Base-by-base conservation (phyloP, 495 filamentous ascomycete genomes). In the Chlorociboria aeruginascens region DNA sequence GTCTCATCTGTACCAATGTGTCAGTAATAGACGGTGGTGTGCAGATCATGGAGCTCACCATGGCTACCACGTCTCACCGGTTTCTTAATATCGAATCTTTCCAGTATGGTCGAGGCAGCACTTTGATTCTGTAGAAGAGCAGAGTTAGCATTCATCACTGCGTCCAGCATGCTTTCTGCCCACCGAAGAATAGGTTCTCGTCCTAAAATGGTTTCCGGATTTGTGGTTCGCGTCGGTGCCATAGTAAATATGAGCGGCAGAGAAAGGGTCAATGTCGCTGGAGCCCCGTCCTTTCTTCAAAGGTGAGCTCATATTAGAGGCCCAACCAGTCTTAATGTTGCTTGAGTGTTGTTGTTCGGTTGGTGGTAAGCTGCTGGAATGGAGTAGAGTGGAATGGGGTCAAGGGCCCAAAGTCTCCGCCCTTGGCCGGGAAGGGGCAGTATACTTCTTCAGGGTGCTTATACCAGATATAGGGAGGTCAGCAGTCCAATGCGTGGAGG, bases 231-330 rank as follows among this genome's bases (percentile, higher is more conserved):
- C 58, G 31, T 65, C 58, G 32, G 35, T 32, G 11, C 68, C 69
- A 57, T 73, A 73, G 53, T 73, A 73, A 41, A 70, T 58, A 39
- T 67, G 59, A 8, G 70, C 56, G 1, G 68, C 56, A 11, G 67
- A 65, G 46, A 61, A 63, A 6, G 70, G 70, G 52, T 72, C 70
- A 45, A 63, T 45, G 31, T 63, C 62, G 44, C 54, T 59, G 6
- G 62, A 51, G 2, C 30, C 39, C 7, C 55, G 48, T 11, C 33
- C n/a, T 32, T 31, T 47, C 38, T 37, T 10, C 8, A 46, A 46
- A 7, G 48, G 40, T 16, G 48, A 51, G 16, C 7, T 30, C 45
- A 47, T 47, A 16, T 25, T 47, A 25, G 2, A 25, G 20, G 20
- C 20, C 20, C 20, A 25, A 25, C 20, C 20, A 2, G 4, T 25